A percentile compares a stretch with the other conserved stretches of the same genome.
Evolutionary conservation across 306 rosid genomes (phyloP).

Genomic region (Senna tora): DNA sequence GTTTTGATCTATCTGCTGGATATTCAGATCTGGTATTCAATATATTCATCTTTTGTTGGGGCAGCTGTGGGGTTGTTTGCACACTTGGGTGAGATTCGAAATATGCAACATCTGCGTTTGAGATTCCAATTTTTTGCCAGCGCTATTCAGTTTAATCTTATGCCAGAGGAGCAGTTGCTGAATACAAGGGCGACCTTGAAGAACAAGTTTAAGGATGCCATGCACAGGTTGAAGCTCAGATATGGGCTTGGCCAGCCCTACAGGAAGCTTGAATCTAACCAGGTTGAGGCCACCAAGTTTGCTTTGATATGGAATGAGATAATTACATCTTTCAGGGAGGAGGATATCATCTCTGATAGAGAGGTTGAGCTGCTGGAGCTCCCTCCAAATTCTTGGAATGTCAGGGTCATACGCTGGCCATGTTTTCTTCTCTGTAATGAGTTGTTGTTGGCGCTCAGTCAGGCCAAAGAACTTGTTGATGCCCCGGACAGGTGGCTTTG

Average conservation of each 20-base stretch:
- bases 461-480: slow-evolving; percentile 85
- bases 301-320: slow-evolving; percentile 98
- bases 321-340: slow-evolving; percentile 85
- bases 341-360: slow-evolving; percentile 85
- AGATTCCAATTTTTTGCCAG: slow-evolving; percentile 98
- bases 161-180: slow-evolving; percentile 92
- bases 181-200: slow-evolving; percentile 75
- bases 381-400: slow-evolving; percentile 88
- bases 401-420: slow-evolving; percentile 95
- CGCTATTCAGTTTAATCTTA: slow-evolving; percentile 94
- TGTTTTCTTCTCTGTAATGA: slow-evolving; percentile 96
- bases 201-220: slow-evolving; percentile 85
- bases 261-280: slow-evolving; percentile 86
- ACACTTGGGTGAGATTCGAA: slow-evolving; percentile 96
- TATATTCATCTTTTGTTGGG: slow-evolving; percentile 88
- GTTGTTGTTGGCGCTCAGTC: slow-evolving; percentile 89
- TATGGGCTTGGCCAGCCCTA: slow-evolving; percentile 94
- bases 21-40: slow-evolving; percentile 91
- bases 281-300: slow-evolving; percentile 88
- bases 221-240: slow-evolving; percentile 88
- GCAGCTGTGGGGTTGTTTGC: slow-evolving; percentile 80
- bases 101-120: slow-evolving; percentile 79
- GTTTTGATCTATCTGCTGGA: slow-evolving; percentile 90
- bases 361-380: slow-evolving; percentile 90
- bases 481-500: slow-evolving; percentile 80